These are phyloP conservation scores for Phytopythium boreale DNA, from an alignment of 352 stramenopile species.

Conservation along the genomic window DNA sequence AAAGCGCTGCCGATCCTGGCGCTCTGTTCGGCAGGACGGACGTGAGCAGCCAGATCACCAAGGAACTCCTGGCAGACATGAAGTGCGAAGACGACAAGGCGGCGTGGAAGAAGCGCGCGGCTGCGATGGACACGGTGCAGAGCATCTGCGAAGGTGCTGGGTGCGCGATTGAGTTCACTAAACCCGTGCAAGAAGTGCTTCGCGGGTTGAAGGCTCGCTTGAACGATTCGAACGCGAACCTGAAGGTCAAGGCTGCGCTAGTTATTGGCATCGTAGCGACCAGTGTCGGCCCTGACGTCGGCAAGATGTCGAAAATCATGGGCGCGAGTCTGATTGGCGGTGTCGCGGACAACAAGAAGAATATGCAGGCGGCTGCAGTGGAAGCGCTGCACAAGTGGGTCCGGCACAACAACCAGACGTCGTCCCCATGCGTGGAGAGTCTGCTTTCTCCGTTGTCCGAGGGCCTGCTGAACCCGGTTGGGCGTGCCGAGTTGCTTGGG, in stretches of 20 bases:
- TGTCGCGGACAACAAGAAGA: constrained; percentile 88
- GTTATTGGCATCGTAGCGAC: constrained; percentile 77
- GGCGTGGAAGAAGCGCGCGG: constrained; percentile 81
- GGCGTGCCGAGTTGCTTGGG: constrained; percentile 66
- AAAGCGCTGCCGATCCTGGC: constrained; percentile 36
- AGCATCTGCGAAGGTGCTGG: constrained; percentile 73
- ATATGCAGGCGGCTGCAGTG: constrained; percentile 75
- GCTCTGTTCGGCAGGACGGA: constrained; percentile 75
- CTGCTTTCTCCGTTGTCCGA: constrained; percentile 65
- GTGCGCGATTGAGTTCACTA: constrained; percentile 82
- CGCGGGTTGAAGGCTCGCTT: constrained; percentile 73
- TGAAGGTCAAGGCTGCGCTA: constrained; percentile 84
- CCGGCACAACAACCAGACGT: constrained; percentile 68
- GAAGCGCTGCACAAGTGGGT: constrained; percentile 86
- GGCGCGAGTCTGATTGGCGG: constrained; percentile 63
- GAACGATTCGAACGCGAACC: constrained; percentile 82
- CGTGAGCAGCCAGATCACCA: constrained; percentile 79
- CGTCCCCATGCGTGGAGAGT: constrained; percentile 62
- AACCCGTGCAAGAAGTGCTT: constrained; percentile 74
- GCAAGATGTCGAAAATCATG: constrained; percentile 81
- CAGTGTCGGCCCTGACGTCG: constrained; percentile 72
- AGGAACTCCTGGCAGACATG: constrained; percentile 83
- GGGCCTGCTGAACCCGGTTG: constrained; percentile 71
- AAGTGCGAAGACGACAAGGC: constrained; percentile 84
- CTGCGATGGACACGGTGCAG: constrained; percentile 78